phyloP scores from a whole-genome alignment of 768 basidiomycete genomes.

The Daedaleopsis sinensis region DNA sequence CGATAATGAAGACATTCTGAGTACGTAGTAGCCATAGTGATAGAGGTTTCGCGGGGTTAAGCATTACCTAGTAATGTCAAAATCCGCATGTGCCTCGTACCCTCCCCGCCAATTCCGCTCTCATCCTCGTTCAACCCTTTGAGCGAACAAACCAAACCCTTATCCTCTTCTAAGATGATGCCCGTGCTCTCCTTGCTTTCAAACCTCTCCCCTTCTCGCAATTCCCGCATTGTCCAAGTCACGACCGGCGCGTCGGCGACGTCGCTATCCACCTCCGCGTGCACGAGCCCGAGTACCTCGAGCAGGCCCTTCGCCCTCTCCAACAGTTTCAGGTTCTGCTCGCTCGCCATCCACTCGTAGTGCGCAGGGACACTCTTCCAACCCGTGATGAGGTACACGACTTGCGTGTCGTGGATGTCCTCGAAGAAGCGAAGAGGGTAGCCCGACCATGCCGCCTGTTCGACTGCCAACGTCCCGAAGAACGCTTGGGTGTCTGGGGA shows the following conservation, averaged over 20 bases:
- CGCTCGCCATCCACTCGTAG: slow-evolving; percentile 44
- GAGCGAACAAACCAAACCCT: slow-evolving; percentile 1
- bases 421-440: slow-evolving; percentile 46
- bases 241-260: not conserved
- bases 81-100: not conserved
- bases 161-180: slow-evolving; percentile 3
- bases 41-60: too few relatives aligned
- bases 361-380: slow-evolving; percentile 48
- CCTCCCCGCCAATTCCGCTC: too few relatives aligned
- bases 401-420: slow-evolving; percentile 23
- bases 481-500: slow-evolving; percentile 33
- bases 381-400: slow-evolving; percentile 45
- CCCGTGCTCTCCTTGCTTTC: not conserved
- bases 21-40: too few relatives aligned
- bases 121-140: not conserved
- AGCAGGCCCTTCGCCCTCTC: slow-evolving; percentile 33
- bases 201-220: not conserved
- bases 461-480: slow-evolving; percentile 34
- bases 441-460: slow-evolving; percentile 45
- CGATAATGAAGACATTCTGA: too few relatives aligned
- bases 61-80: not conserved
- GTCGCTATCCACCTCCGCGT: slow-evolving; percentile 38
- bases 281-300: slow-evolving; percentile 39
- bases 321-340: slow-evolving; percentile 43
- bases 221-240: slow-evolving; percentile 1